phyloP scores from a whole-genome alignment of 257 asterid species.

The Buddleja alternifolia region DNA sequence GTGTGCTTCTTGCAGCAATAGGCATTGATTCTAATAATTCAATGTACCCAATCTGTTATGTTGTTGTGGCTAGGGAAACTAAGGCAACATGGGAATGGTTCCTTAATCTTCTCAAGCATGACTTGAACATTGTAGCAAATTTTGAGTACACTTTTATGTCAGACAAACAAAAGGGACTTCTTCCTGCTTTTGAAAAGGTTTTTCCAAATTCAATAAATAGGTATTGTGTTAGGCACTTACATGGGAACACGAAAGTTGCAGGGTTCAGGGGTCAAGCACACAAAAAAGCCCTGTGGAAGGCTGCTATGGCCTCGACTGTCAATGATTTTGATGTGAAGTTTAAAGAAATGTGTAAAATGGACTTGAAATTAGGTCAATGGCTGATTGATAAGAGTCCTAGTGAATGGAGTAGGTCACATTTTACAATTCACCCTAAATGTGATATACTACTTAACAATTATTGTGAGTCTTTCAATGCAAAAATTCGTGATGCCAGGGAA shows the following conservation, averaged over 20 bases:
- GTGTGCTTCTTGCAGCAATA: neutral
- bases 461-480: neutral
- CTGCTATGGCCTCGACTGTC: no score
- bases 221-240: neutral
- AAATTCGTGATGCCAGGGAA: neutral
- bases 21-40: neutral
- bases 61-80: neutral
- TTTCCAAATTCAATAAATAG: neutral
- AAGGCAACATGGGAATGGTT: neutral
- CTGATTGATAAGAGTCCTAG: neutral
- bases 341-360: neutral
- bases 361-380: neutral
- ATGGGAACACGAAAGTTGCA: neutral
- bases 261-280: no score
- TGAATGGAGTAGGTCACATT: neutral
- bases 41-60: neutral
- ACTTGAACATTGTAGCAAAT: no score
- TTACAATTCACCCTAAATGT: neutral
- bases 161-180: no score
- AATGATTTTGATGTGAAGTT: no score
- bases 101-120: no score
- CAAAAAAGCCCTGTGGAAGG: neutral
- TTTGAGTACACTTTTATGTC: no score
- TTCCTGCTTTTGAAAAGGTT: no score
- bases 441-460: no score